These are phyloP conservation scores for Xylariales sp. DNA, from an alignment of 2,329 filamentous ascomycete genomes.

Conservation along the genomic window DNA sequence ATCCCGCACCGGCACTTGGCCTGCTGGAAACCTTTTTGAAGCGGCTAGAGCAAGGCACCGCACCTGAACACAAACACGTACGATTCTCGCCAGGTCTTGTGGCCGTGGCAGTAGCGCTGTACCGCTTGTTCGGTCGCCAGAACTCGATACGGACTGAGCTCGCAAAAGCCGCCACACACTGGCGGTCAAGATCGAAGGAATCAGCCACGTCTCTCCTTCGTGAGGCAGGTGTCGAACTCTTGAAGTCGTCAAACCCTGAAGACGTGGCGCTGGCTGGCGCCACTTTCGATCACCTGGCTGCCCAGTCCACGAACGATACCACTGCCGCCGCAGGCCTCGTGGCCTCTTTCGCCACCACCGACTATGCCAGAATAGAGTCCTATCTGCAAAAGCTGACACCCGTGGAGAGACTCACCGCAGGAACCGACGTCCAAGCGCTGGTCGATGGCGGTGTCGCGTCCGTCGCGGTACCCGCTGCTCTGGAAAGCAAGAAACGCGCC, in stretches of 20 bases:
- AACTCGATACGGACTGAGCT: constrained; percentile 68
- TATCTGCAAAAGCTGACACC: constrained; percentile 55
- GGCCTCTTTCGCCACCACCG: constrained; percentile 66
- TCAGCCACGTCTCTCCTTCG: constrained; percentile 63
- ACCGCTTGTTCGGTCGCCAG: constrained; percentile 70
- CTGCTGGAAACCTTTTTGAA: constrained; percentile 72
- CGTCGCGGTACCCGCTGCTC: constrained; percentile 34
- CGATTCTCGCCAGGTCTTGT: constrained; percentile 83
- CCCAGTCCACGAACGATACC: constrained; percentile 61
- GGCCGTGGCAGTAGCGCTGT: constrained; percentile 73
- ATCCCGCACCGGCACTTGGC: constrained; percentile 68
- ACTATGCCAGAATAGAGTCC: constrained; percentile 50
- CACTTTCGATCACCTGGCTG: constrained; percentile 71
- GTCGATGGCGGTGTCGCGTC: constrained; percentile 61
- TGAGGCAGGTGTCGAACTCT: constrained; percentile 76
- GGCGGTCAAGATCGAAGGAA: constrained; percentile 58
- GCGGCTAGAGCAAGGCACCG: constrained; percentile 59
- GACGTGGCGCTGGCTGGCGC: constrained; percentile 68
- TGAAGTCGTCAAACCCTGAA: constrained; percentile 65
- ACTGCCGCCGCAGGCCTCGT: constrained; percentile 78
- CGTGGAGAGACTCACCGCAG: constrained; percentile 55
- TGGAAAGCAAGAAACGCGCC: constrained; percentile 44
- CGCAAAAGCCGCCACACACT: constrained; percentile 74
- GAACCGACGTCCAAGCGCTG: constrained; percentile 57
- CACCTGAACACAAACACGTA: constrained; percentile 57